Evolutionary conservation across 805 yeast genomes (phyloP), one percentile per base, ranked within the genome.

Genomic region (Blastobotrys chiropterorum): DNA sequence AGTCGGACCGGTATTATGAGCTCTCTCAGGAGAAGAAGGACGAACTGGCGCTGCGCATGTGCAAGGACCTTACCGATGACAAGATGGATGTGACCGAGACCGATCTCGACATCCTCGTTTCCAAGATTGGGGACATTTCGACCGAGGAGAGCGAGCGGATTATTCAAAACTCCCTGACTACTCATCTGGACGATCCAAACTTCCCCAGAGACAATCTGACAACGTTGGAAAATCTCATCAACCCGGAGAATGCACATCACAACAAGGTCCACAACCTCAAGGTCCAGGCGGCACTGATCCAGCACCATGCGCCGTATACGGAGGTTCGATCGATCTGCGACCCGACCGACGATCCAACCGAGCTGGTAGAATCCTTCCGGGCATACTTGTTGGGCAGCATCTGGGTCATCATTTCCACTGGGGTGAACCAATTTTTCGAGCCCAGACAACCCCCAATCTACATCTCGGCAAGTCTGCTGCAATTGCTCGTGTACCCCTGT

Each of bases 261-360:
- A 16, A 16, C 13, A 14, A 34, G 15, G 16, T 26, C 19, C 15
- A 17, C 13, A 69, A 71, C 42, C 62, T 63, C 26, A 66, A 65
- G 48, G 54, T 70, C 14, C 72, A 72, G 49, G 78, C 78, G 4
- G 73, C 69, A 21, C 60, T 75, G 41, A 66, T 59, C 46, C 55
- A 51, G 53, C 45, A 50, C 42, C 49, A 72, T 58, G 77, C 82
- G 17, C 85, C 86, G 7, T 82, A 82, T 62, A 80, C 85, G 0
- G 87, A 82, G 65, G 86, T 82, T 17, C 74, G 88, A 64, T 78
- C 86, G 22, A 77, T 82, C 19, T 72, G 77, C 4, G 77, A 74
- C 41, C 74, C 79, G 1, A 67, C 57, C 44, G 82, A 78, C 57
- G 80, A 78, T 51, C 73, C 75, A 1, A 47, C 56, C 20, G 53